Evolutionary conservation across 108 stramenopile genomes (phyloP).

Genomic region (Stephanodiscus triporus): DNA sequence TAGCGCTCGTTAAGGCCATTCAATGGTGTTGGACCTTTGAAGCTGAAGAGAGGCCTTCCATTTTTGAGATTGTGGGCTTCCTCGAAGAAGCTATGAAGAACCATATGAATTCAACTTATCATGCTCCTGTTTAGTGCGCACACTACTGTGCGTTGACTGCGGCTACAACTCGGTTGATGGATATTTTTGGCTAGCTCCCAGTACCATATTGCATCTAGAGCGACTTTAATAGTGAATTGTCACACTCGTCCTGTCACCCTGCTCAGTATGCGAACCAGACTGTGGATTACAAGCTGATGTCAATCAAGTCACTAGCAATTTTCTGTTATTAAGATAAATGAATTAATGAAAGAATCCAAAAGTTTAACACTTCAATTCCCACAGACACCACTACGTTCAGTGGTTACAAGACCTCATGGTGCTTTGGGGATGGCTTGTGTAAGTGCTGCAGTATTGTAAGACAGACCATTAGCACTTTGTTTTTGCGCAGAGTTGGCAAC

Average conservation of each 20-base stretch:
- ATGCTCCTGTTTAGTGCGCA: neutral
- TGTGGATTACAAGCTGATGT: neutral
- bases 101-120: neutral
- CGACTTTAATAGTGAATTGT: too few species aligned
- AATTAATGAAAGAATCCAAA: neutral
- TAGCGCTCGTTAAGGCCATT: conserved; percentile 44
- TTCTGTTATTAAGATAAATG: neutral
- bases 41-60: conserved; percentile 49
- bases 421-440: conserved; percentile 4
- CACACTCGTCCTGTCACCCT: too few species aligned
- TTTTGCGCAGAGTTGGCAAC: neutral
- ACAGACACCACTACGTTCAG: neutral
- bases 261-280: neutral
- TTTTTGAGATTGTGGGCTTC: conserved; percentile 9
- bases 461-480: neutral
- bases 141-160: too few species aligned
- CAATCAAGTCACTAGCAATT: neutral
- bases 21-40: conserved; percentile 43
- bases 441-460: neutral
- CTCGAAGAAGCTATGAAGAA: conserved; percentile 4
- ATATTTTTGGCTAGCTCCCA: too few species aligned
- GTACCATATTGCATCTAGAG: too few species aligned
- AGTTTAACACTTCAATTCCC: neutral
- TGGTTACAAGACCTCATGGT: neutral
- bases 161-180: too few species aligned